These are phyloP conservation scores for Podaxis mareebaensis DNA, from an alignment of 768 basidiomycete species.

Conservation along the genomic window DNA sequence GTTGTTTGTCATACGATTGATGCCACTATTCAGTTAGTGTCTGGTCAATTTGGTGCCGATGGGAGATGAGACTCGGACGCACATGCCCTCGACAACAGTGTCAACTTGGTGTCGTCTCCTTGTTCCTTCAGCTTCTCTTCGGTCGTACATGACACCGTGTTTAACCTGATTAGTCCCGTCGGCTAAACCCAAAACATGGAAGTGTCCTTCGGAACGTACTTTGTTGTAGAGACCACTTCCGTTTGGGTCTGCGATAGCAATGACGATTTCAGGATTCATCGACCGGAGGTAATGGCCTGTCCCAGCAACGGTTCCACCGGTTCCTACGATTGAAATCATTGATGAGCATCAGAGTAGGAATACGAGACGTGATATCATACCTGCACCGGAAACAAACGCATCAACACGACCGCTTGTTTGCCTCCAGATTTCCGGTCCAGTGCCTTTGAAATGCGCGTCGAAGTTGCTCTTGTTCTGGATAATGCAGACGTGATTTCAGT, in stretches of 20 bases:
- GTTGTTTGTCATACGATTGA: conserved; percentile 92
- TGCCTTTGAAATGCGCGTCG: conserved; percentile 84
- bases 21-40: conserved; percentile 55
- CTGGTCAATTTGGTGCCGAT: background rate
- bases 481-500: background rate
- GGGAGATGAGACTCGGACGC: conserved; percentile 17
- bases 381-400: conserved; percentile 91
- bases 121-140: conserved; percentile 91
- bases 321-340: conserved; percentile 52
- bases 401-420: conserved; percentile 83
- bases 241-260: conserved; percentile 88
- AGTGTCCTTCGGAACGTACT: conserved; percentile 34
- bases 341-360: background rate
- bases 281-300: conserved; percentile 79
- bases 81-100: conserved; percentile 94
- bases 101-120: conserved; percentile 94
- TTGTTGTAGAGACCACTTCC: conserved; percentile 97
- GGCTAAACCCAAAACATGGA: background rate
- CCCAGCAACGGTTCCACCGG: conserved; percentile 94
- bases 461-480: conserved; percentile 84
- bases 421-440: conserved; percentile 93
- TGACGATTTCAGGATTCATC: conserved; percentile 60
- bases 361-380: conserved; percentile 34
- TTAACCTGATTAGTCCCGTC: conserved; percentile 56
- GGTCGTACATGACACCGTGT: conserved; percentile 93